Evolutionary conservation across 108 stramenopile species (phyloP), one percentile per base, ranked within the genome.

Genomic region (Skeletonema grethae): DNA sequence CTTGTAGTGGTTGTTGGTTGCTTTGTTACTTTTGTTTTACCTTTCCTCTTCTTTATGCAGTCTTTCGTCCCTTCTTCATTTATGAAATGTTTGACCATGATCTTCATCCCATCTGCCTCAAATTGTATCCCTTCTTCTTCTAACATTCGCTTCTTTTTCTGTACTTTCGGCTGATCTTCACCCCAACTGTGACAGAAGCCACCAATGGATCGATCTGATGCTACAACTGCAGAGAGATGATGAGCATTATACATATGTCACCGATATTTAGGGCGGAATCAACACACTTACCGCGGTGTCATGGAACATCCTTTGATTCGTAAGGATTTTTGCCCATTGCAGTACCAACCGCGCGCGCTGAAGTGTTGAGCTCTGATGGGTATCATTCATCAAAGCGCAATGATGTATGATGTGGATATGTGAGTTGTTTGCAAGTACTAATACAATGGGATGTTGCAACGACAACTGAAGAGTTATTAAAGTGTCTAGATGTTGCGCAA

Each of bases 141-240:
- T 1, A 82, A 57, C 57, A 82, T 65, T 6, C 61, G 70, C 38
- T 38, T 72, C 57, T 82, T 82, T 25, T 24, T 61, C 28, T 61
- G 50, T 34, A 82, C 75, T 18, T 77, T 30, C 13, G 63, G 48
- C 24, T 57, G 25, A 2, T 72, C 64, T 36, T 67, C 76, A 16
- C 80, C 80, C 70, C 76, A 65, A 39, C 59, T 62, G 11, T 63
- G 71, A 50, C 76, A 50, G 24, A 72, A 82, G 13, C 80, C 80
- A 24, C 80, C 80, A 24, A 82, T 48, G 11, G 75, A 35, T 22
- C 75, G 70, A 65, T 82, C 80, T 7, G 80, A 82, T 18, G 80
- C 80, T 50, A 82, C 80, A 41, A 82, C 80, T 57, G 31, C 10
- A 60, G 59, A 60, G 25, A 12, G 13, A 24, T 10, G 24, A 31